A percentile compares a stretch with the other conserved stretches of the same genome.
Conservation (phyloP, 2,329 filamentous ascomycete genomes). For the Phaeosphaeria sp. region DNA sequence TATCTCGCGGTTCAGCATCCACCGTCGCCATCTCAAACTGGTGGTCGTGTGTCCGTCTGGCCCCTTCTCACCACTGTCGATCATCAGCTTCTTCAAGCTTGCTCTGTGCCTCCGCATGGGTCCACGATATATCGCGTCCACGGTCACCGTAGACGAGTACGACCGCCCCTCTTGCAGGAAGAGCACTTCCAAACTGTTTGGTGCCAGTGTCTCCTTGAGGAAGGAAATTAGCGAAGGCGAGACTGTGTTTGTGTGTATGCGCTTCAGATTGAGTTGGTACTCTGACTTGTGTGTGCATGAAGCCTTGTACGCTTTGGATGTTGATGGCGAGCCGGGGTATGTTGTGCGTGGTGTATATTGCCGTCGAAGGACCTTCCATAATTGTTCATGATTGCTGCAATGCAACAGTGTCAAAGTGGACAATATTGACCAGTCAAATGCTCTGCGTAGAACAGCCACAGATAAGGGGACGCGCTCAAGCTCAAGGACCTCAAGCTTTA, state of each 20-base stretch:
- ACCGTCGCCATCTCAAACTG: slow-evolving; percentile 66
- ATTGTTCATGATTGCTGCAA: slow-evolving; percentile 73
- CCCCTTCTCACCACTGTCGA: slow-evolving; percentile 71
- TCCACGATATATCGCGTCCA: slow-evolving; percentile 74
- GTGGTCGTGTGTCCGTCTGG: slow-evolving; percentile 49
- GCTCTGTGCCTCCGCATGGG: slow-evolving; percentile 73
- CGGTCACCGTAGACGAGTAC: slow-evolving; percentile 65
- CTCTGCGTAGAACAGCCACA: slow-evolving; percentile 71
- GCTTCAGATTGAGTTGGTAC: slow-evolving; percentile 68
- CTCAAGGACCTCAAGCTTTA: slow-evolving; percentile 75
- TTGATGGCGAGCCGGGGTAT: slow-evolving; percentile 44
- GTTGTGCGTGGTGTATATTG: slow-evolving; percentile 51
- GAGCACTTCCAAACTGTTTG: slow-evolving; percentile 79
- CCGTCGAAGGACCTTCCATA: slow-evolving; percentile 76
- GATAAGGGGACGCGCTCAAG: slow-evolving; percentile 79
- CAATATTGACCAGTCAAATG: slow-evolving; percentile 76
- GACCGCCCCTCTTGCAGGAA: slow-evolving; percentile 73
- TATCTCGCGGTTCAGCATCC: slow-evolving; percentile 74
- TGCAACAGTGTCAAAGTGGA: slow-evolving; percentile 76
- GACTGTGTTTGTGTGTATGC: slow-evolving; percentile 77
- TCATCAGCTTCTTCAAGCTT: slow-evolving; percentile 75
- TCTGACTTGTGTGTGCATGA: slow-evolving; percentile 49
- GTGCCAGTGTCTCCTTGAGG: slow-evolving; percentile 77
- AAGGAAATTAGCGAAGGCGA: slow-evolving; percentile 74
- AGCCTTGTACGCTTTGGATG: slow-evolving; percentile 45